Evolutionary conservation across 2,329 filamentous ascomycete genomes (phyloP), one percentile per base, ranked within the genome.

Genomic region (Diaporthe velutina): DNA sequence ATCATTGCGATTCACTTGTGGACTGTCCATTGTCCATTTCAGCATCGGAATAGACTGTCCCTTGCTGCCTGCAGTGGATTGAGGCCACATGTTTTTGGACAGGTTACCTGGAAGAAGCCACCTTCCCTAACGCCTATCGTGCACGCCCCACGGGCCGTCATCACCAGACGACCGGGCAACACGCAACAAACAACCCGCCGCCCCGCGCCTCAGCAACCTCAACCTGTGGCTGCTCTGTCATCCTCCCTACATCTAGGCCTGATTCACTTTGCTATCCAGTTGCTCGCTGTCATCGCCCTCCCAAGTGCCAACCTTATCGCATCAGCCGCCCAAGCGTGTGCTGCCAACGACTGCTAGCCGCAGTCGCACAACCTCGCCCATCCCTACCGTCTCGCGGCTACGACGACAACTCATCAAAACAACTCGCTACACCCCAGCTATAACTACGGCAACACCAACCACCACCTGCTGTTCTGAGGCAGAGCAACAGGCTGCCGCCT

Each of bases 101-200:
- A 22, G 17, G 48, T 19, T 40, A 33, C 25, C 25, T 35, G 22
- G 73, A 71, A 74, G 73, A 74, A 74, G 74, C 74, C 72, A 76
- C 74, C 60, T 74, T 67, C 72, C 38, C 52, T 13, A 15, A 17
- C 35, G 35, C 54, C 25, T 58, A 66, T 58, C 66, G 30, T 71
- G 38, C 70, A 33, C 57, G 54, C 74, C 66, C 52, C 66, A 54
- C 52, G 30, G 58, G 28, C 28, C 38, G n/a, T 30, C 71, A 70
- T 73, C 74, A 58, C 38, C 64, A 73, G 54, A 48, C 50, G n/a
- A 54, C 19, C 22, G 13, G 28, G 30, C 42, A 48, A 42, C 38
- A 25, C 28, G 25, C 57, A 64, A 33, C 45, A 60, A 60, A 40
- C 52, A 54, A 22, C 9, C 64, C 38, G 30, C 60, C 48, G 35